Percentiles rank a stretch among this genome's conserved stretches.
phyloP scores from a whole-genome alignment of 1,284 basidiomycete species.

The Irpex sp. region DNA sequence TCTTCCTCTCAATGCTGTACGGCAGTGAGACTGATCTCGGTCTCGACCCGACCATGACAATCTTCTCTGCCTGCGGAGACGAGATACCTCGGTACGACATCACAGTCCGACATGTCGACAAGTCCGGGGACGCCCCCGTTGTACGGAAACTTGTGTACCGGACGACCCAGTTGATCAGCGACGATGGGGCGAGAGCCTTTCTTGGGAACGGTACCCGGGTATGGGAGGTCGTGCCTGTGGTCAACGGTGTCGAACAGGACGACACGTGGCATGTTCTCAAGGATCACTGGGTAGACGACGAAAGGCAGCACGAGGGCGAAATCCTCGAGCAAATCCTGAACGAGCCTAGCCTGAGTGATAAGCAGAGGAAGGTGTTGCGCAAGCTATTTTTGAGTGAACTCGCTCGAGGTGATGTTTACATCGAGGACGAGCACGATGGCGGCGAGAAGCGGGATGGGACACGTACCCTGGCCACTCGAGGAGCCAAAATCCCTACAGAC shows the following conservation, averaged over 20 bases:
- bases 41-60: neutral
- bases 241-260: neutral
- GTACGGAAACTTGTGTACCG: neutral
- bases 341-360: neutral
- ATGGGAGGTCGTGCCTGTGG: slow-evolving; percentile 1
- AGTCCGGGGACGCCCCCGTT: neutral
- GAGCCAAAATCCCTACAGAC: neutral
- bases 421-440: neutral
- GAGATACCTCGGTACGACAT: neutral
- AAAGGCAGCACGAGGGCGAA: slow-evolving; percentile 6
- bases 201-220: slow-evolving; percentile 5
- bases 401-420: slow-evolving; percentile 6
- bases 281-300: slow-evolving; percentile 9
- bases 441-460: neutral
- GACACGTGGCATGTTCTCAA: slow-evolving; percentile 4
- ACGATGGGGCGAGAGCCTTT: neutral
- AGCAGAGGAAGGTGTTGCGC: neutral
- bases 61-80: neutral
- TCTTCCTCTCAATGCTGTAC: neutral
- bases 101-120: neutral
- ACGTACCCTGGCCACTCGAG: neutral
- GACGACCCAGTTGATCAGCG: neutral
- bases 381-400: neutral
- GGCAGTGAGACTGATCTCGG: neutral
- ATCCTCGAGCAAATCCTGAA: neutral